Evolutionary conservation across 2,329 filamentous ascomycete species (phyloP), one percentile per base, ranked within the genome.

Genomic region (Boeremia exigua): DNA sequence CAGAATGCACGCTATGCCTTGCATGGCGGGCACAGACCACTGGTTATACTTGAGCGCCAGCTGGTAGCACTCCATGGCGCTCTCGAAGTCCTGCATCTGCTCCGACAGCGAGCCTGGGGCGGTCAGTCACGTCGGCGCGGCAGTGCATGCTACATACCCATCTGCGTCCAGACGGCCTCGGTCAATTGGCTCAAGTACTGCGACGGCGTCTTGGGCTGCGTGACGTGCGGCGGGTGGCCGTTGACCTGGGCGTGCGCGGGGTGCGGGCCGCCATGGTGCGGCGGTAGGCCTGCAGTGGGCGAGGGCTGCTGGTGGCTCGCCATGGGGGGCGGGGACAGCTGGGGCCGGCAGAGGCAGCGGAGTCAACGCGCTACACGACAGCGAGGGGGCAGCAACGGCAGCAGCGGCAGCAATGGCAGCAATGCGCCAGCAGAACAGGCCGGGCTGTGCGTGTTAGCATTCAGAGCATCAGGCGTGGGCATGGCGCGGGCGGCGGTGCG

Each of bases 21-120:
- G 96, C 91, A 98, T 94, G 28, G 95, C 95, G 0, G 87, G 86
- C 45, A 95, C 89, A 15, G 94, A 98, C 80, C 91, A 91, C 42
- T 87, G 86, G 72, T 98, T 98, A 74, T 93, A 91, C 65, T 86
- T 85, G 59, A 98, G 83, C 37, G 93, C 95, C 73, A 91, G 89
- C 76, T 98, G 92, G 76, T 97, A 99, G 39, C 93, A 91, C 63
- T 86, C 83, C 81, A 95, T 91, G 46, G 94, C 94, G 71, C 94
- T 91, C 58, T 98, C 94, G 38, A 91, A 82, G 69, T 95, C 91
- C 63, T 91, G 91, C 80, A 97, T 86, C 67, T 95, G 80, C 79
- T 99, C 94, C 19, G 91, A 90, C 59, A 96, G 84, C 68, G 87
- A 90, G 33, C 94, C 93, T 96, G 65, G 8, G 39, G 27, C 37